phyloP scores from a whole-genome alignment of 2,329 filamentous ascomycete species.

The Acarospora socialis region DNA sequence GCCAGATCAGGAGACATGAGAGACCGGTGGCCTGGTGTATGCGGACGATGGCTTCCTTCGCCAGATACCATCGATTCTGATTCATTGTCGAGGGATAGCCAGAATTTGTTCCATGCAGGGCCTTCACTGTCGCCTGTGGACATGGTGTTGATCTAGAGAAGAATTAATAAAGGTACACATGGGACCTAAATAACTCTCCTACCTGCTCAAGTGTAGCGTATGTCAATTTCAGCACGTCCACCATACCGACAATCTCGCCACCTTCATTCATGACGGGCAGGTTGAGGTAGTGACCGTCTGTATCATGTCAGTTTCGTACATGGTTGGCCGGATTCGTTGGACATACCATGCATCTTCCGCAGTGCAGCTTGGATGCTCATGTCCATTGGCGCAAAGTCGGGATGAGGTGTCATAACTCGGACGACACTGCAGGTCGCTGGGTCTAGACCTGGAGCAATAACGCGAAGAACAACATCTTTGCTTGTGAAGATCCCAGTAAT shows the following conservation, averaged over 20 bases:
- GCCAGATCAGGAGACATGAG: slow-evolving; percentile 64
- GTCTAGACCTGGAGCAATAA: slow-evolving; percentile 92
- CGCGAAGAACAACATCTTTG: slow-evolving; percentile 95
- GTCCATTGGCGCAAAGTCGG: slow-evolving; percentile 94
- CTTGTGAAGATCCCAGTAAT: slow-evolving; percentile 99
- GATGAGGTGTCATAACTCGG: slow-evolving; percentile 96
- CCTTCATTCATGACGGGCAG: slow-evolving; percentile 95
- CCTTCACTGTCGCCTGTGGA: slow-evolving; percentile 76
- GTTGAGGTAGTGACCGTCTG: slow-evolving; percentile 96
- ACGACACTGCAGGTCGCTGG: slow-evolving; percentile 93
- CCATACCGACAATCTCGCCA: slow-evolving; percentile 98
- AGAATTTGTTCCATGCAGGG: slow-evolving; percentile 99
- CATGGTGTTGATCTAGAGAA: slow-evolving; percentile 67
- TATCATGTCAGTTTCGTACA: slow-evolving; percentile 13
- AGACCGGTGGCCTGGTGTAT: slow-evolving; percentile 54
- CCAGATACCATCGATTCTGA: slow-evolving; percentile 95
- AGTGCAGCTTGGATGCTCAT: slow-evolving; percentile 98
- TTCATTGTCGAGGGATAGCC: slow-evolving; percentile 88
- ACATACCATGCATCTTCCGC: slow-evolving; percentile 94
- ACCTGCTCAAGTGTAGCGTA: slow-evolving; percentile 97
- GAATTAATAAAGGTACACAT: slow-evolving; percentile 3
- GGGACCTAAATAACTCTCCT: slow-evolving; percentile 14
- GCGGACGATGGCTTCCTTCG: slow-evolving; percentile 56
- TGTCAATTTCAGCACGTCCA: slow-evolving; percentile 93
- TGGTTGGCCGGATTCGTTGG: slow-evolving; percentile 6